Base-by-base conservation (phyloP, 208 protist genomes). In the Crithidia brevicula region DNA sequence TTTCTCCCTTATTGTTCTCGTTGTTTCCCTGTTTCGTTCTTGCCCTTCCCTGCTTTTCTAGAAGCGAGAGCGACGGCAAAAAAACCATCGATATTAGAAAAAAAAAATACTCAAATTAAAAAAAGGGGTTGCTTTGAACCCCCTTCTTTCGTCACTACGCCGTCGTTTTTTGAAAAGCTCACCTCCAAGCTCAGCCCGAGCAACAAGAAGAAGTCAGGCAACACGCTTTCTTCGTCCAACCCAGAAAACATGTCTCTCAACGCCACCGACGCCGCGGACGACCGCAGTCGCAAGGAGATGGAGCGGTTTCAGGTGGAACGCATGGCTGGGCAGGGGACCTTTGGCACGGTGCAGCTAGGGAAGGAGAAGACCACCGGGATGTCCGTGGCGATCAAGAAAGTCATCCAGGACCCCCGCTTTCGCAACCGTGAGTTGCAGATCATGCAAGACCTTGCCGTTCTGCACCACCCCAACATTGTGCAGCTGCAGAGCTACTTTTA, bases 351-450 rank as follows among this genome's bases (percentile, higher is more conserved):
- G 20, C 98, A 97, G 73, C 84, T 98, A 57, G 98, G 94, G 13
- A 81, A 81, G 58, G 86, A 96, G 54, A 88, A 84, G 74, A 46
- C 65, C 6, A 91, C 86, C 15, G 89, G 83, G 8, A 43, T 49
- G 23, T 65, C 63, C 18, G 89, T 96, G 54, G 92, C 92, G 11
- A 93, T 96, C 70, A 97, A 97, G 76, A 88, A 88, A 64, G 89
- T 93, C 54, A 96, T 98, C 45, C 98, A 99, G 75, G 98, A 99
- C 82, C 94, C 96, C 34, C 85, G 98, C 56, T 99, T 99, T 76
- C 99, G 98, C 81, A 99, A 99, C 79, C 86, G 96, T 45, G 94
- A 98, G 77, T 84, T 98, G 68, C 90, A 97, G 57, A 88, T 98
- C 31, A 95, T 98, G 81, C 90, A 97, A 60, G 91, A 98, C 59